Evolutionary conservation across 495 filamentous ascomycete species (phyloP).

Genomic region (Trichoderma gamsii): DNA sequence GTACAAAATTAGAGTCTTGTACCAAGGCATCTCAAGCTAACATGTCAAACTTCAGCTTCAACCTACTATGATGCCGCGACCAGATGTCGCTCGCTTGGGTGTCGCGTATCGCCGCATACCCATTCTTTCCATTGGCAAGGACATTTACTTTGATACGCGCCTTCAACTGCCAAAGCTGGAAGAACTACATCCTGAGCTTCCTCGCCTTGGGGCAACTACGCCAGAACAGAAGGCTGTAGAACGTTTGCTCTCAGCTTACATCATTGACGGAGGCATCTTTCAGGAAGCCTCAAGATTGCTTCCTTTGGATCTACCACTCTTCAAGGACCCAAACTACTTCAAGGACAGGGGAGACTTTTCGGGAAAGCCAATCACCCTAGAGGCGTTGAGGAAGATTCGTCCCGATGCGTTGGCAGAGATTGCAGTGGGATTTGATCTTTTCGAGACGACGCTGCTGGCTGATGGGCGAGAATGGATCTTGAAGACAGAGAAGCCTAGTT

Average conservation of each 20-base stretch:
- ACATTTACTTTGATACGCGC: constrained; percentile 52
- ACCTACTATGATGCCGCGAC: constrained; percentile 53
- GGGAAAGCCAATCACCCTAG: constrained; percentile 15
- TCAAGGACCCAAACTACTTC: constrained; percentile 44
- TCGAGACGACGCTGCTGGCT: constrained; percentile 49
- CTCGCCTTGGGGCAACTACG: not conserved
- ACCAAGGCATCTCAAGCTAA: not conserved
- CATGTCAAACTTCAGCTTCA: constrained; percentile 38
- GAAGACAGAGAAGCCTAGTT: constrained; percentile 33
- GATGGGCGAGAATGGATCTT: constrained; percentile 56
- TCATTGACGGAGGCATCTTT: constrained; percentile 46
- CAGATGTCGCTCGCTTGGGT: constrained; percentile 50
- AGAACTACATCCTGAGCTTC: constrained; percentile 13
- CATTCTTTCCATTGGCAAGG: constrained; percentile 49
- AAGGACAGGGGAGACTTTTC: constrained; percentile 47
- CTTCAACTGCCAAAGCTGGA: constrained; percentile 57
- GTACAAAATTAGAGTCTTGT: not conserved
- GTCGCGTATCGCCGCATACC: constrained; percentile 62
- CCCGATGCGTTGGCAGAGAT: constrained; percentile 45
- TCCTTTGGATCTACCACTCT: constrained; percentile 42
- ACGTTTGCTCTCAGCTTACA: constrained; percentile 23
- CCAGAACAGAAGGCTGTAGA: constrained; percentile 19
- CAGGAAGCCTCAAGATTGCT: constrained; percentile 32
- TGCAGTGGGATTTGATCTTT: constrained; percentile 34
- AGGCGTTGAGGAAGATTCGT: constrained; percentile 29